A percentile compares a stretch with the other conserved stretches of the same genome.
phyloP scores from a whole-genome alignment of 2,329 filamentous ascomycete genomes.

The Aspergillus neotritici region DNA sequence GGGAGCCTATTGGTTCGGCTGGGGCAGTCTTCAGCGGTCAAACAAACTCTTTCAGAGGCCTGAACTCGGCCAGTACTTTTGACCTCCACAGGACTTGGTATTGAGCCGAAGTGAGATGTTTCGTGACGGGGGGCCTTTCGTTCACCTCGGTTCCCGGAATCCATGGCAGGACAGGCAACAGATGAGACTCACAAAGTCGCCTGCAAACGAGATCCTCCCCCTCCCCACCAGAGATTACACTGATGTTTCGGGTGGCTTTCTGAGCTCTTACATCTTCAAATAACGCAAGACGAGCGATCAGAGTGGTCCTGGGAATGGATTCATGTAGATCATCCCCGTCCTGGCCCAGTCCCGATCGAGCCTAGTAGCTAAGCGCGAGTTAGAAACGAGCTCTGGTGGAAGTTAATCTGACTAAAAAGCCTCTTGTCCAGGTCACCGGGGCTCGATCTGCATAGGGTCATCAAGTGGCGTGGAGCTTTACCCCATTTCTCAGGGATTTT shows the following conservation, averaged over 20 bases:
- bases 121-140: neutral
- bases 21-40: constrained; percentile 19
- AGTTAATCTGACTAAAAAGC: neutral
- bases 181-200: neutral
- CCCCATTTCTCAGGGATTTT: neutral
- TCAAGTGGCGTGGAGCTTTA: constrained; percentile 4
- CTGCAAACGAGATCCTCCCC: constrained; percentile 14
- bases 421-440: constrained; percentile 9
- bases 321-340: constrained; percentile 4
- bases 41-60: constrained; percentile 20
- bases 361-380: constrained; percentile 8
- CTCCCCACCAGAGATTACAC: constrained; percentile 7
- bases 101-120: too few species aligned
- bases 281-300: constrained; percentile 1
- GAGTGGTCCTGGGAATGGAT: constrained; percentile 1
- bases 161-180: constrained; percentile 2
- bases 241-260: constrained; percentile 14
- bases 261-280: constrained; percentile 2
- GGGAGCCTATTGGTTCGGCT: constrained; percentile 22
- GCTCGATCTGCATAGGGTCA: constrained; percentile 10
- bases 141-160: constrained; percentile 3
- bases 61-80: constrained; percentile 19
- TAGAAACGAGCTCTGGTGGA: constrained; percentile 4
- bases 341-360: constrained; percentile 8
- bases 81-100: neutral